Conservation (phyloP, 495 filamentous ascomycete species). For the Aspergillus baeticus region DNA sequence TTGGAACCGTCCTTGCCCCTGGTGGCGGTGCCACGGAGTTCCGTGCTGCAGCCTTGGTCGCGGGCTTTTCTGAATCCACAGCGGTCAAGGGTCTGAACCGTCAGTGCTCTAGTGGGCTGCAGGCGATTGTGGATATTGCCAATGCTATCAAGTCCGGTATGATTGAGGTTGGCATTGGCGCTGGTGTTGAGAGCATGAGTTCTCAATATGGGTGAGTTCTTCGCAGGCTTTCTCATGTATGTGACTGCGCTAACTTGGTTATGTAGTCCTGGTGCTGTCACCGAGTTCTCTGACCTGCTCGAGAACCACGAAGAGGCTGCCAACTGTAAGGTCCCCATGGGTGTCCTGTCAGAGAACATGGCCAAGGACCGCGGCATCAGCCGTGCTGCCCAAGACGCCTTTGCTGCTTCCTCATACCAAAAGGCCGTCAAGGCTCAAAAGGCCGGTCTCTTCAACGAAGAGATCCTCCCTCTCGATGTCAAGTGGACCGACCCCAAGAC, state of each 20-base stretch:
- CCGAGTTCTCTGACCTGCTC: conserved; percentile 91
- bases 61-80: conserved; percentile 82
- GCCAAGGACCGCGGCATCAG: conserved; percentile 76
- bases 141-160: conserved; percentile 84
- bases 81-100: conserved; percentile 85
- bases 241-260: neutral
- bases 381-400: conserved; percentile 77
- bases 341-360: conserved; percentile 91
- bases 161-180: conserved; percentile 94
- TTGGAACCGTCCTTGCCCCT: conserved; percentile 87
- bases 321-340: conserved; percentile 99
- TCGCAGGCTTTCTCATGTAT: neutral
- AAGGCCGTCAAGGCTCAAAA: conserved; percentile 87
- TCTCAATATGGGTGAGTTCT: conserved; percentile 75
- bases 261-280: conserved; percentile 76
- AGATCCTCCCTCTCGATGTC: conserved; percentile 84
- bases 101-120: conserved; percentile 86
- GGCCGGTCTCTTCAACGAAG: conserved; percentile 85
- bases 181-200: conserved; percentile 98
- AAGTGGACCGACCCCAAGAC: conserved; percentile 87
- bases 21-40: conserved; percentile 97
- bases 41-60: conserved; percentile 86
- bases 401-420: conserved; percentile 85
- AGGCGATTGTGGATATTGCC: conserved; percentile 89
- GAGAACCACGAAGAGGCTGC: conserved; percentile 78